These are phyloP conservation scores for Dillenia suffruticosa DNA, from an alignment of 164 flowering plant genomes.

Conservation along the genomic window DNA sequence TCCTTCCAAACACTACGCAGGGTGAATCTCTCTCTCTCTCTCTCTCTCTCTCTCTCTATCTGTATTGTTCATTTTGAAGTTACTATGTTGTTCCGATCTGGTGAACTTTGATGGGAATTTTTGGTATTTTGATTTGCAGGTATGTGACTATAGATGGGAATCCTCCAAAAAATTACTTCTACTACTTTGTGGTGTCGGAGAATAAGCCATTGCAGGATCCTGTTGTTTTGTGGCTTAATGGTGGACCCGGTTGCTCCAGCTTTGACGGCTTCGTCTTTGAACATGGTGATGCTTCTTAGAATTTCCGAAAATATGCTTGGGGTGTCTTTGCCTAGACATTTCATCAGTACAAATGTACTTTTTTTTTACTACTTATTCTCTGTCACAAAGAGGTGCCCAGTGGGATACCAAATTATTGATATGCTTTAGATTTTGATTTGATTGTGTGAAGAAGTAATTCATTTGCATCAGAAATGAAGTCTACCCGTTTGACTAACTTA, in stretches of 20 bases:
- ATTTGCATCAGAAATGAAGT: too few species aligned
- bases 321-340: too few species aligned
- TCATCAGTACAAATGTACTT: too few species aligned
- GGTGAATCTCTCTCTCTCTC: constrained; percentile 31
- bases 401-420: too few species aligned
- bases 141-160: constrained; percentile 65
- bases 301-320: too few species aligned
- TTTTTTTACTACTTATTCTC: too few species aligned
- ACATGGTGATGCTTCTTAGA: constrained; percentile 47
- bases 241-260: constrained; percentile 98
- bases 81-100: background rate
- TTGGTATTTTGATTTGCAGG: constrained; percentile 31
- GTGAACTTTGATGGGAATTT: background rate
- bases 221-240: constrained; percentile 95
- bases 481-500: too few species aligned
- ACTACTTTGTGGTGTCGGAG: constrained; percentile 81
- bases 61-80: background rate
- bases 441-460: too few species aligned
- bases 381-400: too few species aligned
- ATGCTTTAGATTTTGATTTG: too few species aligned
- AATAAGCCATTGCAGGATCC: constrained; percentile 70
- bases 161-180: constrained; percentile 63
- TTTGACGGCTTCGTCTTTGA: constrained; percentile 95
- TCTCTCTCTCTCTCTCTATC: background rate
- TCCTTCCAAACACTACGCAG: constrained; percentile 87